Conservation (phyloP, 1,284 basidiomycete genomes). For the Ceratobasidium sp. region DNA sequence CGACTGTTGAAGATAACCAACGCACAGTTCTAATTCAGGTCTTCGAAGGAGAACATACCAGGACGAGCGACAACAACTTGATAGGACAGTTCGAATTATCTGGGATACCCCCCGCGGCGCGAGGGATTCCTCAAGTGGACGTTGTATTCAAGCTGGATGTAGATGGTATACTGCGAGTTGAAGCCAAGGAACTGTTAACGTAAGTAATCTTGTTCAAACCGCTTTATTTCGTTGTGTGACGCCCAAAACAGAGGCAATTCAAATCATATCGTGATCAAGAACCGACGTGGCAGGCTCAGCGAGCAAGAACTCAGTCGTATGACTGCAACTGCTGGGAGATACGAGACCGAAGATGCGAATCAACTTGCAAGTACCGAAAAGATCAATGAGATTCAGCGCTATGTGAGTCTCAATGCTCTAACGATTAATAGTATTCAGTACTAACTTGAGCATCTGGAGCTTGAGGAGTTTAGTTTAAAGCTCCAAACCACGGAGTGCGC, state of each 20-base stretch:
- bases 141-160: slow-evolving; percentile 67
- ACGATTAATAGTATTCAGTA: not conserved
- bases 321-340: slow-evolving; percentile 91
- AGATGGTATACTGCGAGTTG: slow-evolving; percentile 65
- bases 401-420: slow-evolving; percentile 60
- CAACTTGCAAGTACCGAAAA: slow-evolving; percentile 91
- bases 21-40: slow-evolving; percentile 65
- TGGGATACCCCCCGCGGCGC: slow-evolving; percentile 69
- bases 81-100: slow-evolving; percentile 71
- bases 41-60: slow-evolving; percentile 68
- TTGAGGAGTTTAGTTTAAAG: slow-evolving; percentile 86
- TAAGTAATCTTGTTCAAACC: not conserved
- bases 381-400: slow-evolving; percentile 81
- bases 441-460: slow-evolving; percentile 46
- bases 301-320: slow-evolving; percentile 92
- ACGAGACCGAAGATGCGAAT: slow-evolving; percentile 85
- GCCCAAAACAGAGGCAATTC: slow-evolving; percentile 77
- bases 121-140: slow-evolving; percentile 68
- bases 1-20: slow-evolving; percentile 67
- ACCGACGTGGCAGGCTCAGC: slow-evolving; percentile 85
- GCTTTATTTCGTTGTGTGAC: not conserved
- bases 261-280: slow-evolving; percentile 89
- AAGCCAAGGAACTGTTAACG: slow-evolving; percentile 59
- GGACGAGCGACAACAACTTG: slow-evolving; percentile 72
- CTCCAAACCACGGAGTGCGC: slow-evolving; percentile 88